phyloP scores from a whole-genome alignment of 2,329 filamentous ascomycete species.

The Amesomyces nigricolor region DNA sequence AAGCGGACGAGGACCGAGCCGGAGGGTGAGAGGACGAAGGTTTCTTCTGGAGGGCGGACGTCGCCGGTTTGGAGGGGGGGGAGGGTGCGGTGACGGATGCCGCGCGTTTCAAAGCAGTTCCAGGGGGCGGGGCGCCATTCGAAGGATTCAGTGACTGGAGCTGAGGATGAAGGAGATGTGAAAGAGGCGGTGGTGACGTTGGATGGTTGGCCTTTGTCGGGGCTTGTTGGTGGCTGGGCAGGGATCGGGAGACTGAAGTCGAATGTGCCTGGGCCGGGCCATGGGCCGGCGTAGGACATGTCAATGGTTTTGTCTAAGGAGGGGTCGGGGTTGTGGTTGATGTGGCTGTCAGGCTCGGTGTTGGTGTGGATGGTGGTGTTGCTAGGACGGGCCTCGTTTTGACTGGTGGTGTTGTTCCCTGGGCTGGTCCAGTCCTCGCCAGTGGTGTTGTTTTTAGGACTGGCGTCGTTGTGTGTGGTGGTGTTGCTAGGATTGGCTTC shows the following conservation, averaged over 20 bases:
- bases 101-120: slow-evolving; percentile 7
- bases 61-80: slow-evolving; percentile 6
- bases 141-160: too few relatives aligned
- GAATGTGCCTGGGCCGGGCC: slow-evolving; percentile 1
- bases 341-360: not conserved
- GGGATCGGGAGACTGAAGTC: slow-evolving; percentile 2
- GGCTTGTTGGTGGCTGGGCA: not conserved
- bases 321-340: not conserved
- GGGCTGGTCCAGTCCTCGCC: too few relatives aligned
- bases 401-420: not conserved
- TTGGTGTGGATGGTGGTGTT: not conserved
- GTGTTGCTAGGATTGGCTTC: too few relatives aligned
- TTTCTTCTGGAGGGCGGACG: slow-evolving; percentile 4
- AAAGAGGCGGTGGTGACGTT: too few relatives aligned
- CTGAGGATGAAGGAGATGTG: too few relatives aligned
- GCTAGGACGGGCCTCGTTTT: not conserved
- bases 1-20: slow-evolving; percentile 14
- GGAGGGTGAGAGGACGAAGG: not conserved
- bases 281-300: slow-evolving; percentile 5
- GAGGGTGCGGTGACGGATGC: slow-evolving; percentile 4
- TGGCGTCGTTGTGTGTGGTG: too few relatives aligned
- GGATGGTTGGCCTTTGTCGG: not conserved
- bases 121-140: slow-evolving; percentile 6
- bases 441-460: too few relatives aligned
- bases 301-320: not conserved